phyloP scores from a whole-genome alignment of 2,329 filamentous ascomycete species.

The Emergomyces africanus region DNA sequence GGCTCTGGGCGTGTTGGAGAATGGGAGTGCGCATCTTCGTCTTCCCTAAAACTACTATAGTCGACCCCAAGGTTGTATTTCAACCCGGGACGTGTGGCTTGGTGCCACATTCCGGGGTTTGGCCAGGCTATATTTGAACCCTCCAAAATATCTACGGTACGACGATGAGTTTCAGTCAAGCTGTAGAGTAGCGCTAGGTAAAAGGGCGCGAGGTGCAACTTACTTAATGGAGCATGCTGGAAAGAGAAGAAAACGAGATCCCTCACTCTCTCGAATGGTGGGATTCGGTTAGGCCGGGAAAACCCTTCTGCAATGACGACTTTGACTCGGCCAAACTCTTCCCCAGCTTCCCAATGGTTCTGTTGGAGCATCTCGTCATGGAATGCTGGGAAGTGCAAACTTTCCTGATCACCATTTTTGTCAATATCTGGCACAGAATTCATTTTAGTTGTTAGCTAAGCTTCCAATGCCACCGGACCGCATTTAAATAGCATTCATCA shows the following conservation, averaged over 20 bases:
- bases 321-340: constrained; percentile 62
- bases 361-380: constrained; percentile 56
- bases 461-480: constrained; percentile 18
- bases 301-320: constrained; percentile 64
- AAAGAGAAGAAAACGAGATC: constrained; percentile 71
- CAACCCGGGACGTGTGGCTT: constrained; percentile 27
- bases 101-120: constrained; percentile 56
- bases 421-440: constrained; percentile 25
- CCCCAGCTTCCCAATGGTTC: constrained; percentile 57
- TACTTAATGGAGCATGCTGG: constrained; percentile 69
- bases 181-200: background rate
- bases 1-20: constrained; percentile 40
- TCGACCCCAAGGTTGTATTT: constrained; percentile 19
- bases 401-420: constrained; percentile 45
- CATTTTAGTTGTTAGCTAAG: constrained; percentile 2
- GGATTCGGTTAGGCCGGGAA: constrained; percentile 33
- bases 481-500: constrained; percentile 16
- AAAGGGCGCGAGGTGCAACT: constrained; percentile 13
- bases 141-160: constrained; percentile 53
- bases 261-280: constrained; percentile 52
- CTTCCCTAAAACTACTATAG: constrained; percentile 28
- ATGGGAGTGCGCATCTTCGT: constrained; percentile 47
- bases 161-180: background rate
- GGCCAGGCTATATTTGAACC: constrained; percentile 67
- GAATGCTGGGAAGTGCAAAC: constrained; percentile 61